phyloP scores from a whole-genome alignment of 164 flowering plant genomes.

The Hamamelis virginiana region DNA sequence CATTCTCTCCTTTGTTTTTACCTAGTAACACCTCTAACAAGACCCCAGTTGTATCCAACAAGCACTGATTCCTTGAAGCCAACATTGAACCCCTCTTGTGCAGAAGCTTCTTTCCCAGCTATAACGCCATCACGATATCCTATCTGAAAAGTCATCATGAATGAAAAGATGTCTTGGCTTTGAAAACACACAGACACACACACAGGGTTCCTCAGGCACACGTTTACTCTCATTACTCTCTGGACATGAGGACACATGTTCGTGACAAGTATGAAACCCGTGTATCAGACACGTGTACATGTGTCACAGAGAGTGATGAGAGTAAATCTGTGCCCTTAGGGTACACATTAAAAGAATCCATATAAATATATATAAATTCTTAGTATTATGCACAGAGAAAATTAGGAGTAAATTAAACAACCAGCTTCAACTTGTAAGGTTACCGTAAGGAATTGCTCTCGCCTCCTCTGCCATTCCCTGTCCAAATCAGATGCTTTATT shows the following conservation, averaged over 20 bases:
- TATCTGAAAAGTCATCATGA: conserved; percentile 34
- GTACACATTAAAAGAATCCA: too few relatives aligned
- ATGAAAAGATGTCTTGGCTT: conserved; percentile 3
- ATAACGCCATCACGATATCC: conserved; percentile 88
- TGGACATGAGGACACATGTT: too few relatives aligned
- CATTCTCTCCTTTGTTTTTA: conserved; percentile 27
- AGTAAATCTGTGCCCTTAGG: too few relatives aligned
- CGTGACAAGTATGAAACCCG: too few relatives aligned
- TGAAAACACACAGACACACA: not conserved
- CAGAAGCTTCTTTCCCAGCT: conserved; percentile 77
- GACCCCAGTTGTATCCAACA: conserved; percentile 71
- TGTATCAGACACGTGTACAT: too few relatives aligned
- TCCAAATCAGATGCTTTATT: conserved; percentile 46
- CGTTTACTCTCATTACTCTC: too few relatives aligned
- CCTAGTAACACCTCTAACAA: conserved; percentile 83
- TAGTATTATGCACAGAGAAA: not conserved
- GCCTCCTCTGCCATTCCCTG: conserved; percentile 69
- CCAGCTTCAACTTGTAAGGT: conserved; percentile 6
- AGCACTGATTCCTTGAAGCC: conserved; percentile 76
- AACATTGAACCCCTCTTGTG: conserved; percentile 79
- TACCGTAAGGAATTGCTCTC: conserved; percentile 62
- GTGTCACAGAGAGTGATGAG: too few relatives aligned
- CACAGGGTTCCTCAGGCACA: too few relatives aligned
- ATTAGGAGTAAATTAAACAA: not conserved
- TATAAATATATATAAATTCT: too few relatives aligned